phyloP scores from a whole-genome alignment of 495 filamentous ascomycete genomes.

The Xylaria venustula region DNA sequence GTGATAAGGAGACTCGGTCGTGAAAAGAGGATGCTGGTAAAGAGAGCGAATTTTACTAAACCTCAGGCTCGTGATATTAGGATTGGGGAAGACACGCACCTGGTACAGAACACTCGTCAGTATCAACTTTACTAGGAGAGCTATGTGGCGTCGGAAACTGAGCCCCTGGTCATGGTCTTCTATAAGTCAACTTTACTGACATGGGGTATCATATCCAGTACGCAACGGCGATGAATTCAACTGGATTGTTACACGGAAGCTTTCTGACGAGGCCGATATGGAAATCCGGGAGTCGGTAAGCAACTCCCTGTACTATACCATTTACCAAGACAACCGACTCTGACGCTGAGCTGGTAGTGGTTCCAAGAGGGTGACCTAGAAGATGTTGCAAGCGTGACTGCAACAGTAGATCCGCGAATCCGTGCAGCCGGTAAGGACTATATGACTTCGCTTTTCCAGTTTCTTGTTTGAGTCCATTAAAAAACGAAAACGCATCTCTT shows the following conservation, averaged over 20 bases:
- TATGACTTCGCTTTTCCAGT: background rate
- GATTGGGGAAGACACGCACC: constrained; percentile 50
- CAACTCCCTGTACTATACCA: no score
- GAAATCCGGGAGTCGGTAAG: constrained; percentile 42
- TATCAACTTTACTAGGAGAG: background rate
- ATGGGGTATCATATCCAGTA: constrained; percentile 11
- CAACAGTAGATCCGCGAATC: constrained; percentile 43
- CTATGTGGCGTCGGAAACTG: background rate
- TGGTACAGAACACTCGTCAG: constrained; percentile 44
- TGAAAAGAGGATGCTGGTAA: background rate
- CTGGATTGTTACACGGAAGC: constrained; percentile 49
- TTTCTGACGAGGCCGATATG: constrained; percentile 41
- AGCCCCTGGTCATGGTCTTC: background rate
- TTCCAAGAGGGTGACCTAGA: constrained; percentile 49
- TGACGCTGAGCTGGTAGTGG: constrained; percentile 22
- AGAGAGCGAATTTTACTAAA: background rate
- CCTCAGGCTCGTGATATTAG: background rate
- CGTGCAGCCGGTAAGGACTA: constrained; percentile 27
- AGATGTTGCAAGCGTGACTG: constrained; percentile 38
- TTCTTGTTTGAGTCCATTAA: background rate
- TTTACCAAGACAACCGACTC: no score
- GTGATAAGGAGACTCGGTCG: background rate
- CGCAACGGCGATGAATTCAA: constrained; percentile 51
- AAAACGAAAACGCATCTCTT: background rate
- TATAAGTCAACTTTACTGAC: background rate